Conservation (phyloP, 176 grass and related monocot genomes). For the Raddia guianensis region DNA sequence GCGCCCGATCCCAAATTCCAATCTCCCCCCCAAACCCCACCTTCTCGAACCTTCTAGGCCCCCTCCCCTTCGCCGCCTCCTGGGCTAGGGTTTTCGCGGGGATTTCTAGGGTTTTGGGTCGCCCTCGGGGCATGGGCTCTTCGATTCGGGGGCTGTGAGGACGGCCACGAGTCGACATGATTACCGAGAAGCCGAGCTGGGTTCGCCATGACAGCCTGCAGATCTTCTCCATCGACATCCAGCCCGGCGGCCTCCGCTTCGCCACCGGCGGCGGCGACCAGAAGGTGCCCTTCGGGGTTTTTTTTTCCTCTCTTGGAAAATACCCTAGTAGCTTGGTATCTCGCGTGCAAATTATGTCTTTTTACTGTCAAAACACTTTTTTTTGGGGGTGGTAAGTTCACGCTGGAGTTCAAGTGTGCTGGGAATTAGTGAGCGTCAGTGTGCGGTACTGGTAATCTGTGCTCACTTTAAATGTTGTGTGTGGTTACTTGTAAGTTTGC, state of each 20-base stretch:
- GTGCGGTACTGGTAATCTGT: not conserved
- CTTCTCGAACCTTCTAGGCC: not conserved
- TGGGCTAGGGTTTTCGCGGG: conserved; percentile 42
- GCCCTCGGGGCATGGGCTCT: conserved; percentile 26
- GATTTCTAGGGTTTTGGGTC: conserved; percentile 54
- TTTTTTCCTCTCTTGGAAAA: not conserved
- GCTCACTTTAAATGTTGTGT: not conserved
- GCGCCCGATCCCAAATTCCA: not conserved
- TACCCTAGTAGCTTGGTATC: not conserved
- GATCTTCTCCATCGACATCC: conserved; percentile 99
- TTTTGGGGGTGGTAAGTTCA: not conserved
- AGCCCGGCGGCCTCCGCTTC: conserved; percentile 75
- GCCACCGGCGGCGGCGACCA: conserved; percentile 97
- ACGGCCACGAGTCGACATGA: conserved; percentile 47
- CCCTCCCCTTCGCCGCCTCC: not conserved
- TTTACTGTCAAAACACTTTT: not conserved
- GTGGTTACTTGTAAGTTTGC: not conserved
- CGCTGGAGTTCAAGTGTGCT: not conserved
- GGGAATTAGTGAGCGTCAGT: not conserved
- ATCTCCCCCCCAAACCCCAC: not conserved
- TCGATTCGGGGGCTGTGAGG: not conserved
- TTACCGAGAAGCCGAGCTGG: conserved; percentile 89
- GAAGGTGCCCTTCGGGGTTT: conserved; percentile 48
- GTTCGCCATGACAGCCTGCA: conserved; percentile 91
- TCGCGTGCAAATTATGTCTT: not conserved